phyloP scores from a whole-genome alignment of 352 stramenopile genomes.

The Pelagophyceae sp. region DNA sequence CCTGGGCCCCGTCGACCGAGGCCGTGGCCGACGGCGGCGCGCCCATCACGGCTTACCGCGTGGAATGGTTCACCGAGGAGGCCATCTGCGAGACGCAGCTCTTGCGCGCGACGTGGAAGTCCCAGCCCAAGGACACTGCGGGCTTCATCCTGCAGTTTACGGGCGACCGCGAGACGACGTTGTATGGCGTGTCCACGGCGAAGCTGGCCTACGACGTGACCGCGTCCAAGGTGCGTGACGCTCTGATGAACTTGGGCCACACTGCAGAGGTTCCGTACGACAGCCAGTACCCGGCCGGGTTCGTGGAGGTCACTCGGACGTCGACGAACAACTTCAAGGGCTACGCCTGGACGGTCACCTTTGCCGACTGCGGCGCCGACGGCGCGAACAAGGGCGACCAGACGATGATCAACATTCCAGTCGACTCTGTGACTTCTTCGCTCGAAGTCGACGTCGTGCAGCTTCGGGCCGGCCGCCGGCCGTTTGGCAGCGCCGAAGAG shows the following conservation, averaged over 20 bases:
- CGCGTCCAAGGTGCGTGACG: slow-evolving; percentile 63
- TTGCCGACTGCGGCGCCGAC: slow-evolving; percentile 42
- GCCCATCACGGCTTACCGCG: slow-evolving; percentile 74
- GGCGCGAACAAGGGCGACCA: slow-evolving; percentile 42
- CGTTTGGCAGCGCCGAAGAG: slow-evolving; percentile 4
- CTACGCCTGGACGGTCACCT: slow-evolving; percentile 65
- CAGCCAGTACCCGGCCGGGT: slow-evolving; percentile 26
- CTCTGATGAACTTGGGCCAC: slow-evolving; percentile 71
- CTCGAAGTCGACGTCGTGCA: slow-evolving; percentile 12
- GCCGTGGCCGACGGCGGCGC: slow-evolving; percentile 69
- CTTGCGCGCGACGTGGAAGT: slow-evolving; percentile 54
- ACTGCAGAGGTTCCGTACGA: slow-evolving; percentile 25
- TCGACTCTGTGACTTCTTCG: no score
- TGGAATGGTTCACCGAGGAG: slow-evolving; percentile 69
- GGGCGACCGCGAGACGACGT: background rate
- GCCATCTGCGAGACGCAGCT: slow-evolving; percentile 55
- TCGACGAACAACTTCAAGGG: slow-evolving; percentile 52
- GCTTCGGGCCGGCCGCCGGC: background rate
- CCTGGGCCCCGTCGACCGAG: slow-evolving; percentile 66
- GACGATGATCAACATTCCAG: slow-evolving; percentile 19
- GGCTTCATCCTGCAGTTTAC: slow-evolving; percentile 36
- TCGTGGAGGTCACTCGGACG: slow-evolving; percentile 53
- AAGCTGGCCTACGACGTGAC: slow-evolving; percentile 60
- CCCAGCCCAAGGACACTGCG: slow-evolving; percentile 27
- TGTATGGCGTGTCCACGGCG: slow-evolving; percentile 51